Evolutionary conservation across 2,329 filamentous ascomycete species (phyloP).

Genomic region (Botrytis squamosa): DNA sequence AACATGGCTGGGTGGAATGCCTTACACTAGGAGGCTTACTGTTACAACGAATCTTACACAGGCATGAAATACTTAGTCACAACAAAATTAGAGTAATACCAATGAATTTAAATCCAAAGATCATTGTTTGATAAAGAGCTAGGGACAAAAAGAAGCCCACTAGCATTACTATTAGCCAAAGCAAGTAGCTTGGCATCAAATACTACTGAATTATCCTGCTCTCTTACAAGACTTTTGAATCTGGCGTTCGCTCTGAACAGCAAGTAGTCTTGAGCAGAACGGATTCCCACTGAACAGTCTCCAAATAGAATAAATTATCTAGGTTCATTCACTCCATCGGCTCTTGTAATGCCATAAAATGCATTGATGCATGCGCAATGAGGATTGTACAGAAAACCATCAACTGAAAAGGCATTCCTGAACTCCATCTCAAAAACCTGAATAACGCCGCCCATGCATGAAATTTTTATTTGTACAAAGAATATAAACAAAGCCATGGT

Average conservation of each 20-base stretch:
- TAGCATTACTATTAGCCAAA: constrained; percentile 34
- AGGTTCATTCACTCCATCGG: constrained; percentile 1
- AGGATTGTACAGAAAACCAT: constrained; percentile 25
- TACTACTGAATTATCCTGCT: constrained; percentile 28
- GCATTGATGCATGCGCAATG: constrained; percentile 19
- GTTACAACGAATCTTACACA: constrained; percentile 11
- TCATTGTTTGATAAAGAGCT: constrained; percentile 16
- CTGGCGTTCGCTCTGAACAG: neutral
- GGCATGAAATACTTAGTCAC: constrained; percentile 28
- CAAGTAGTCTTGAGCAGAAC: constrained; percentile 14
- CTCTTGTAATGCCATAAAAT: constrained; percentile 12
- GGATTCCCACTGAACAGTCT: constrained; percentile 16
- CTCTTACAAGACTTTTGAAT: constrained; percentile 10
- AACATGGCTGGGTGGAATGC: neutral
- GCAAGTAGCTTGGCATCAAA: constrained; percentile 25
- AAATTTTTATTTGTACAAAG: constrained; percentile 23
- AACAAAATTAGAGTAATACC: constrained; percentile 22
- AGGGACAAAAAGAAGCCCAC: constrained; percentile 26
- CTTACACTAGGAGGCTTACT: constrained; percentile 26
- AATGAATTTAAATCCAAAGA: constrained; percentile 17
- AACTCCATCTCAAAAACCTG: constrained; percentile 13
- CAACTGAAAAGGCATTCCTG: constrained; percentile 20
- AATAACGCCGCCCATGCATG: constrained; percentile 24
- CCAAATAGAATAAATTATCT: constrained; percentile 11
- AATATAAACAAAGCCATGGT: constrained; percentile 24